Evolutionary conservation across 1,284 basidiomycete genomes (phyloP).

Genomic region (Laetiporus sulphureus): DNA sequence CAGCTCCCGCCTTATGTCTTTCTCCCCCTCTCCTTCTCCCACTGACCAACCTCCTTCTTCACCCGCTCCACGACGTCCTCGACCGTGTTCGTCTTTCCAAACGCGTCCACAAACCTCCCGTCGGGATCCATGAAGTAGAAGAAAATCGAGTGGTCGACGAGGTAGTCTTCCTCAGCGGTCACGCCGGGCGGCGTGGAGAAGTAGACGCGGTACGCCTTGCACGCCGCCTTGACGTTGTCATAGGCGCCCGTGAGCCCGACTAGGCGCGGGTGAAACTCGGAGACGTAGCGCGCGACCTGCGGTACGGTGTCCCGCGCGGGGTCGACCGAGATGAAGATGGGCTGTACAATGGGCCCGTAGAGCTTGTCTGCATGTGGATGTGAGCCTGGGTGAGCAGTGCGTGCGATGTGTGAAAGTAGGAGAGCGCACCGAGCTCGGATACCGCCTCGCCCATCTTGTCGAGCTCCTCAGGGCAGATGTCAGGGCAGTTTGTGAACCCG

Average conservation of each 20-base stretch:
- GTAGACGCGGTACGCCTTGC: slow-evolving; percentile 96
- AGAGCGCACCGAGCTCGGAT: slow-evolving; percentile 58
- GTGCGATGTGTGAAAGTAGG: background rate
- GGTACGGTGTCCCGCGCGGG: slow-evolving; percentile 83
- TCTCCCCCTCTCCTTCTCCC: slow-evolving; percentile 38
- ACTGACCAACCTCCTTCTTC: slow-evolving; percentile 49
- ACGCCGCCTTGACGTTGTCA: slow-evolving; percentile 79
- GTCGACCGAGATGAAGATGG: slow-evolving; percentile 94
- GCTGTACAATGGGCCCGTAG: slow-evolving; percentile 61
- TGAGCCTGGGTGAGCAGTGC: slow-evolving; percentile 2
- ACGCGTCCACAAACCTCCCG: slow-evolving; percentile 95
- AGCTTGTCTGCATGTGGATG: slow-evolving; percentile 47
- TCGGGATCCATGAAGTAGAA: slow-evolving; percentile 98
- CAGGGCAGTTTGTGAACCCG: slow-evolving; percentile 96
- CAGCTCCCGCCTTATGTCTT: slow-evolving; percentile 19
- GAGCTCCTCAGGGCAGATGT: slow-evolving; percentile 97
- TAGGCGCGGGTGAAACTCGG: slow-evolving; percentile 90
- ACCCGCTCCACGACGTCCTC: slow-evolving; percentile 67
- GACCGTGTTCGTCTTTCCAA: slow-evolving; percentile 77
- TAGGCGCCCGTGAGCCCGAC: slow-evolving; percentile 87
- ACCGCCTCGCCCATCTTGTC: slow-evolving; percentile 94
- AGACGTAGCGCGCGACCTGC: slow-evolving; percentile 53
- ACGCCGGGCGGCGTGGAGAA: slow-evolving; percentile 95
- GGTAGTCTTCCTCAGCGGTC: slow-evolving; percentile 84
- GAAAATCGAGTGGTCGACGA: slow-evolving; percentile 96